A percentile compares a stretch with the other conserved stretches of the same genome.
phyloP scores from a whole-genome alignment of 2,329 filamentous ascomycete species.

The Aureobasidium sp. region DNA sequence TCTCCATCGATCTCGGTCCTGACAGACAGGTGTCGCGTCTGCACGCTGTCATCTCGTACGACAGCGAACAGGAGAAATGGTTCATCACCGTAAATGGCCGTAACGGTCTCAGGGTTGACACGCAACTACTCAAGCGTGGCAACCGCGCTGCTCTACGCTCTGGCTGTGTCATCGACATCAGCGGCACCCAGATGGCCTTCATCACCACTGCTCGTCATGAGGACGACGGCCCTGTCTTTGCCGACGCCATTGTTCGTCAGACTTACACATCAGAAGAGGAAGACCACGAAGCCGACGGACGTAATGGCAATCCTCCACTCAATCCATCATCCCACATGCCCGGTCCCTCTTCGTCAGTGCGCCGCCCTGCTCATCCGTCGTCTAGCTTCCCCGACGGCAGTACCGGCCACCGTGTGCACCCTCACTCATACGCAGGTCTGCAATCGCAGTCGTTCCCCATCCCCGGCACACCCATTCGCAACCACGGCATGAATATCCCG shows the following conservation, averaged over 20 bases:
- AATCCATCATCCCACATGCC: slow-evolving; percentile 8
- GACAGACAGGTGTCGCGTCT: slow-evolving; percentile 42
- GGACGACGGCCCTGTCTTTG: slow-evolving; percentile 59
- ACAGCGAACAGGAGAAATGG: slow-evolving; percentile 52
- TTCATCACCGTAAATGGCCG: slow-evolving; percentile 79
- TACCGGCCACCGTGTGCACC: slow-evolving; percentile 23
- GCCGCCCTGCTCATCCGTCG: slow-evolving; percentile 13
- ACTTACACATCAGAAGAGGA: slow-evolving; percentile 33
- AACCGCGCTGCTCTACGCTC: slow-evolving; percentile 61
- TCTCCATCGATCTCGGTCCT: slow-evolving; percentile 74
- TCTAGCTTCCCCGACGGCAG: slow-evolving; percentile 15
- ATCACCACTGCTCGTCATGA: slow-evolving; percentile 72
- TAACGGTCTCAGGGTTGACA: slow-evolving; percentile 83
- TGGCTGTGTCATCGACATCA: slow-evolving; percentile 85
- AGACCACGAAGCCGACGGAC: slow-evolving; percentile 23
- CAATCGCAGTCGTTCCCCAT: slow-evolving; percentile 25
- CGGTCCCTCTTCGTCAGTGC: slow-evolving; percentile 6
- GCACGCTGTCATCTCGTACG: slow-evolving; percentile 42
- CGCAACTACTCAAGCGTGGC: slow-evolving; percentile 58
- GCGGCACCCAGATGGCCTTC: slow-evolving; percentile 96
- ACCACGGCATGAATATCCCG: slow-evolving; percentile 16
- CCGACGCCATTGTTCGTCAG: slow-evolving; percentile 29
- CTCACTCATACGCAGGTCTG: slow-evolving; percentile 25
- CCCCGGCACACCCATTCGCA: slow-evolving; percentile 28
- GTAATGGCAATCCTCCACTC: slow-evolving; percentile 12